Evolutionary conservation across 1,284 basidiomycete species (phyloP).

Genomic region (Microbotryum silenes-acaulis): DNA sequence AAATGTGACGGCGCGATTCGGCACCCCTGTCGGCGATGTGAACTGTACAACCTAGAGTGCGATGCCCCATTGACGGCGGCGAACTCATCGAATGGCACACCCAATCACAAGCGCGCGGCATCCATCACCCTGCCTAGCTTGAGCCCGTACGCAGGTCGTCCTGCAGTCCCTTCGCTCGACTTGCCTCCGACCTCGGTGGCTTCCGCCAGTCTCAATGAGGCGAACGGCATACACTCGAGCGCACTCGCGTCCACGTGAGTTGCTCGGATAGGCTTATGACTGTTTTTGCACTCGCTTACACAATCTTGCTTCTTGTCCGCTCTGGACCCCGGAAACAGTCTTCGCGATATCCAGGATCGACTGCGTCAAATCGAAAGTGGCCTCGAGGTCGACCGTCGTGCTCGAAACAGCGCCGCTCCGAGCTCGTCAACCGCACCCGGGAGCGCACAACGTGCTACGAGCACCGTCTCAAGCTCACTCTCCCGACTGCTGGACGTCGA

Average conservation of each 20-base stretch:
- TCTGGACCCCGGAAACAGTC: not conserved
- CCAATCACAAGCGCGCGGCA: not conserved
- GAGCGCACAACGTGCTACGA: not conserved
- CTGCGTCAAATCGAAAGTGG: conserved; percentile 19
- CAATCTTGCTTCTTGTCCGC: not conserved
- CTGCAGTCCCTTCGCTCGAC: not conserved
- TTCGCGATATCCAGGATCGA: conserved; percentile 22
- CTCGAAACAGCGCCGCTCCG: not conserved
- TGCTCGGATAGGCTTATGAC: not conserved
- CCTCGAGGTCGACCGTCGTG: conserved; percentile 13
- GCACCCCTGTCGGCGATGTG: conserved; percentile 15
- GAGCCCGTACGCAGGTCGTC: not conserved
- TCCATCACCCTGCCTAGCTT: conserved; percentile 1
- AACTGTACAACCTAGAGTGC: conserved; percentile 17
- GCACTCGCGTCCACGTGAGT: not conserved
- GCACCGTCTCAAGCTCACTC: not conserved
- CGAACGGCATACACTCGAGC: not conserved
- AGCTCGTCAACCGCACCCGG: not conserved
- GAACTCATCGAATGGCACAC: not conserved
- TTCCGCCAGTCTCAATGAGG: not conserved
- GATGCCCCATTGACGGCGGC: conserved; percentile 2
- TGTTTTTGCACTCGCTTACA: not conserved
- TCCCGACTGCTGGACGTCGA: conserved; percentile 7
- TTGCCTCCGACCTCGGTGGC: not conserved
- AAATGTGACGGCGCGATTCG: conserved; percentile 5